Evolutionary conservation across 441 rosid species (phyloP).

Genomic region (Arabidopsis hybrid): DNA sequence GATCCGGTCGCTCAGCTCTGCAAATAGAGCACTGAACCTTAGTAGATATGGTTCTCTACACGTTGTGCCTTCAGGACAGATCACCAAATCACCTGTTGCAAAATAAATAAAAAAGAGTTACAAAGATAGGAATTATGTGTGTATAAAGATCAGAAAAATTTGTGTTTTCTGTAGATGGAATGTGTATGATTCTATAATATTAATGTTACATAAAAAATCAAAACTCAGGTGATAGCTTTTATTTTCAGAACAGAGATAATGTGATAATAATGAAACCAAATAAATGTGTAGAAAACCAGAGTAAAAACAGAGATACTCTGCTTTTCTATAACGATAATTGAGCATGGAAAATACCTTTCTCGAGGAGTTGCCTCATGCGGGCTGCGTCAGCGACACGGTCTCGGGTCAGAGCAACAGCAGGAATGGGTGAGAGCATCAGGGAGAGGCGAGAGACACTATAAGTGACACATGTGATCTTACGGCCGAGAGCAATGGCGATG

Average conservation of each 20-base stretch:
- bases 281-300: background rate
- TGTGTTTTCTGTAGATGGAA: background rate
- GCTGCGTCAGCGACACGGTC: constrained; percentile 97
- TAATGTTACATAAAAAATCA: too few species aligned
- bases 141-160: background rate
- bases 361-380: constrained; percentile 67
- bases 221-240: background rate
- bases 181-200: background rate
- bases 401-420: constrained; percentile 89
- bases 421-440: constrained; percentile 83
- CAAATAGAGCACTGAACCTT: constrained; percentile 92
- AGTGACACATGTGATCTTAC: constrained; percentile 90
- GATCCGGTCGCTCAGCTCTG: constrained; percentile 93
- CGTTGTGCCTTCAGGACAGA: constrained; percentile 97
- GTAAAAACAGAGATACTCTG: constrained; percentile 21
- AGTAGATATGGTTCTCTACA: constrained; percentile 86
- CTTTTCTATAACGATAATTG: background rate
- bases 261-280: background rate
- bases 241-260: background rate
- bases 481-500: constrained; percentile 93
- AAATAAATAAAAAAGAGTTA: background rate
- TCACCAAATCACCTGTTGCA: constrained; percentile 76
- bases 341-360: constrained; percentile 52
- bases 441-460: constrained; percentile 97
- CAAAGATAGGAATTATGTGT: background rate